Conservation (phyloP, 331 rosid genomes). For the Cydonia oblonga region DNA sequence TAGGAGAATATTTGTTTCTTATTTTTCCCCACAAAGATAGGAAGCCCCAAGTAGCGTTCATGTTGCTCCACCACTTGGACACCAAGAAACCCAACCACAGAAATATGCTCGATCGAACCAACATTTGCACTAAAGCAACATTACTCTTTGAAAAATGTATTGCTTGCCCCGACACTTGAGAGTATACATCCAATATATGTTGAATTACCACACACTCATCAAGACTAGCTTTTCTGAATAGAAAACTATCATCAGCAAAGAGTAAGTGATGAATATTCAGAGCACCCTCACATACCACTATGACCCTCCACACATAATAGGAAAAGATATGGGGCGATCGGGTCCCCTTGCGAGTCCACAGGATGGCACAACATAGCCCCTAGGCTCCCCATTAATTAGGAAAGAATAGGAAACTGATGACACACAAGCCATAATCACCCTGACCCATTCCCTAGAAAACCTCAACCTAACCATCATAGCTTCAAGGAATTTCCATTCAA, state of each 20-base stretch:
- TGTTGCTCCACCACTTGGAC: background rate
- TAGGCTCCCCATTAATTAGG: background rate
- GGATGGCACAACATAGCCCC: background rate
- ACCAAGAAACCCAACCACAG: background rate
- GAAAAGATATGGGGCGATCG: too few species aligned
- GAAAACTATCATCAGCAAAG: background rate
- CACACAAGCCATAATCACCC: background rate
- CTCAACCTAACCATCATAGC: background rate
- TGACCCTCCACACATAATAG: background rate
- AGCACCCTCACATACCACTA: background rate
- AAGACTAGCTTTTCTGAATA: background rate
- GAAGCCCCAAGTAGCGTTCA: background rate
- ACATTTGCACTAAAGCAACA: too few species aligned
- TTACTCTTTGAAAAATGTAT: background rate
- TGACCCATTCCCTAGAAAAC: background rate
- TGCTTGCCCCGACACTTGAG: rapidly evolving
- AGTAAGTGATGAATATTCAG: background rate
- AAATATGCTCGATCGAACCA: background rate
- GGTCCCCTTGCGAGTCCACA: background rate
- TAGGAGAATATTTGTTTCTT: background rate
- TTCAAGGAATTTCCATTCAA: background rate
- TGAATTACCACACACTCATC: background rate
- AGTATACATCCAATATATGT: background rate
- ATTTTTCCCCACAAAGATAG: background rate
- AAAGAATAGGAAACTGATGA: background rate